These are phyloP conservation scores for Coemansia sp. DNA, from an alignment of 371 early-diverging fungal species.

Conservation along the genomic window DNA sequence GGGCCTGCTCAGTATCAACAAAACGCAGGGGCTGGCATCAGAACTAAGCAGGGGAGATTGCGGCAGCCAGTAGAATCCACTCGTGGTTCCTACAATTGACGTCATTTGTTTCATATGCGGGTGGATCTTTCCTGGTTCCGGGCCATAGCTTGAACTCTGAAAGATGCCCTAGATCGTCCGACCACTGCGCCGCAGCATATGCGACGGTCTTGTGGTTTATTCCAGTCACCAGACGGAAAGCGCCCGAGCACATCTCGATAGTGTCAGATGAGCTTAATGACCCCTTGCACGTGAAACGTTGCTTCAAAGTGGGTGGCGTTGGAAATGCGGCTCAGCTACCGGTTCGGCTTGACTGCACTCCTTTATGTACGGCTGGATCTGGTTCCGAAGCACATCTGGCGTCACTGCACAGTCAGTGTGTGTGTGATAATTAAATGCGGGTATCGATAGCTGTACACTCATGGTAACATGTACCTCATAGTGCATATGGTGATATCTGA, in stretches of 20 bases:
- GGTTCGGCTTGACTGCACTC: background rate
- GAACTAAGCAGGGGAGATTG: background rate
- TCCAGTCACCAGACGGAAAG: background rate
- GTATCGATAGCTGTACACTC: background rate
- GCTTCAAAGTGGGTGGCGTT: background rate
- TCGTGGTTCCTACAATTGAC: background rate
- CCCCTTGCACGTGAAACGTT: background rate
- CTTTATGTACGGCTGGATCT: background rate
- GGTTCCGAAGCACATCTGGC: background rate
- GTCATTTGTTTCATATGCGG: slow-evolving; percentile 3
- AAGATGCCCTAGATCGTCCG: background rate
- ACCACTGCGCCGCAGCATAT: background rate
- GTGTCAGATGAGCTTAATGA: background rate
- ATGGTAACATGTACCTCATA: background rate
- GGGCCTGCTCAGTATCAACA: background rate
- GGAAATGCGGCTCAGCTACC: background rate
- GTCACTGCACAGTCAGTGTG: background rate
- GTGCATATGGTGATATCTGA: background rate
- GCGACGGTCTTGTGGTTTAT: background rate
- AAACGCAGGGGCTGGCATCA: background rate
- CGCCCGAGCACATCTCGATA: background rate
- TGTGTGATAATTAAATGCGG: background rate
- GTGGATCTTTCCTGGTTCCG: slow-evolving; percentile 5
- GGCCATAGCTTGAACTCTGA: background rate
- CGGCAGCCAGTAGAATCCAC: background rate